phyloP scores from a whole-genome alignment of 768 basidiomycete species.

The Auricularia auricula-judae region DNA sequence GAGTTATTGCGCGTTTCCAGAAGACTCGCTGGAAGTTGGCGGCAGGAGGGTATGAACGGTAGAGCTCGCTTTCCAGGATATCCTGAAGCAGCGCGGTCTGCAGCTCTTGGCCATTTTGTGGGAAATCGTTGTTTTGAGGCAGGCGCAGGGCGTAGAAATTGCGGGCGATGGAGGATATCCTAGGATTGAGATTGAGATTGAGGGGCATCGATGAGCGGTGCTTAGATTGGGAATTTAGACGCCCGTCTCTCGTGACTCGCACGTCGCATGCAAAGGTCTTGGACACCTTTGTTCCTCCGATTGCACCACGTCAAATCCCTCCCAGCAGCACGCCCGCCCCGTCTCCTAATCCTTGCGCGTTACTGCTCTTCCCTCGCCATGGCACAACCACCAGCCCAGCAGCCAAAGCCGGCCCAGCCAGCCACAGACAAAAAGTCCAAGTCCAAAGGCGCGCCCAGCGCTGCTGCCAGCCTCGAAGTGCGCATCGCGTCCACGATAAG shows the following conservation, averaged over 20 bases:
- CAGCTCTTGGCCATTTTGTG: not conserved
- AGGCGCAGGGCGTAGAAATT: not conserved
- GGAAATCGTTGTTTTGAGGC: not conserved
- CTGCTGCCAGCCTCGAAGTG: not conserved
- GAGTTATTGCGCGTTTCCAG: not conserved
- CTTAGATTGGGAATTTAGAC: not conserved
- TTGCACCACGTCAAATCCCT: not conserved
- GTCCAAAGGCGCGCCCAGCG: not conserved
- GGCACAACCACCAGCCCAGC: not conserved
- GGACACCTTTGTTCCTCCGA: not conserved
- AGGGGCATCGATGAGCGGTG: not conserved
- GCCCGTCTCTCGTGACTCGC: not conserved
- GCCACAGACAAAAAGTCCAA: not conserved
- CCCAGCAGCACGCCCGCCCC: not conserved
- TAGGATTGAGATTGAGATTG: no score
- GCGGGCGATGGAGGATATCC: not conserved
- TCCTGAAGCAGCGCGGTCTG: not conserved
- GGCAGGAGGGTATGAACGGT: slow-evolving; percentile 3
- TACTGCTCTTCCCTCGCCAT: not conserved
- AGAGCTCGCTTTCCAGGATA: not conserved
- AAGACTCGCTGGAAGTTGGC: slow-evolving; percentile 1
- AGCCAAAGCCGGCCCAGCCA: not conserved
- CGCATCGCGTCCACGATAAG: not conserved
- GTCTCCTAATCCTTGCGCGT: not conserved
- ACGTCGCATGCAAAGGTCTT: not conserved